Evolutionary conservation across 805 yeast genomes (phyloP).

Genomic region (Nakazawaea peltata): DNA sequence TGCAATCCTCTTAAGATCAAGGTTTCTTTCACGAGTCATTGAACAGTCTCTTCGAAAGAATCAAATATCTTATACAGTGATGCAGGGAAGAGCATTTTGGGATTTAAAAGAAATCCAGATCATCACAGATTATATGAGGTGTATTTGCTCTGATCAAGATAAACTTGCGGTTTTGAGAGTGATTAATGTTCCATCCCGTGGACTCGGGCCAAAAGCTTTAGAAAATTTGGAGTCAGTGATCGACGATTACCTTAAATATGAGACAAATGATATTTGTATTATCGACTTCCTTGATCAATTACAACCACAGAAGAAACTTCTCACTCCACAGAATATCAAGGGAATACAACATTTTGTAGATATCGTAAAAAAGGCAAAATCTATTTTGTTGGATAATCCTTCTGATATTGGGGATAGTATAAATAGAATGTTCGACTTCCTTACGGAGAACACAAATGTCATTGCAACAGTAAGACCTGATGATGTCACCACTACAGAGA

Average conservation of each 20-base stretch:
- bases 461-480: constrained; percentile 12
- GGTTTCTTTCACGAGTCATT: constrained; percentile 49
- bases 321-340: too few relatives aligned
- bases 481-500: constrained; percentile 4
- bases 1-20: constrained; percentile 63
- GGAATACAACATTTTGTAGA: constrained; percentile 22
- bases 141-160: constrained; percentile 52
- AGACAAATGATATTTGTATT: neutral
- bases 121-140: constrained; percentile 57
- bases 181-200: constrained; percentile 53
- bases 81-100: constrained; percentile 78
- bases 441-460: constrained; percentile 15
- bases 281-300: constrained; percentile 9
- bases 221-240: constrained; percentile 21
- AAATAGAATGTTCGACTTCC: constrained; percentile 14
- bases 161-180: constrained; percentile 50
- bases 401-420: constrained; percentile 10
- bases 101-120: constrained; percentile 60
- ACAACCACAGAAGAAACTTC: neutral
- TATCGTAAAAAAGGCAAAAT: constrained; percentile 15
- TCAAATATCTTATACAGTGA: constrained; percentile 56
- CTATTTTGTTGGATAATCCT: constrained; percentile 9
- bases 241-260: neutral
- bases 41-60: constrained; percentile 53
- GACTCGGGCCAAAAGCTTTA: constrained; percentile 54